Evolutionary conservation across 2,329 filamentous ascomycete genomes (phyloP), one percentile per base, ranked within the genome.

Genomic region (Pseudodiploospora longispora): DNA sequence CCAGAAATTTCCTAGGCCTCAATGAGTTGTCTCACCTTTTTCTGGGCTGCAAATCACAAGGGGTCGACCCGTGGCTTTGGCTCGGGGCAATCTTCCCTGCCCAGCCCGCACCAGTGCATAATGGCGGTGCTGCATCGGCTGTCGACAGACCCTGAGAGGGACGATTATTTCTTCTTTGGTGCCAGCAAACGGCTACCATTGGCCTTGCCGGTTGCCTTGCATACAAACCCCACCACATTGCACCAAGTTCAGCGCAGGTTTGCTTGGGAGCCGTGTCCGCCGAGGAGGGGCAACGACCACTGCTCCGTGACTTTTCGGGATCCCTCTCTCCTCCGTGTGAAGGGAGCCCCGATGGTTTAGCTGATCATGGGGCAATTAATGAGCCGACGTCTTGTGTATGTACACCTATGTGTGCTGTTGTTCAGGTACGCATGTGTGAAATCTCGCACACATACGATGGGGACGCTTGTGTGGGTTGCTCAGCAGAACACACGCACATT

Each of bases 161-260:
- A 33, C 41, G 32, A 43, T 48, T 45, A 55, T 58, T 58, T 53
- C 56, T 58, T 58, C 55, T 58, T 58, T 59, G 44, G 55, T 50
- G 46, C 38, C 12, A 36, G 28, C 19, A 28, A 38, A 30, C 47
- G 41, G 32, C 45, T 41, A 39, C 42, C 42, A 58, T 59, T 58
- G 56, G 56, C 27, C 35, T 42, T 27, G 4, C 29, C 9, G 1
- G 27, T 43, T 49, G 49, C 43, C 47, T 38, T 42, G 47, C 50
- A 52, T 45, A 32, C 33, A 38, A n/a, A 6, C 38, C 28, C 38
- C 38, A n/a, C 38, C 8, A 29, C 12, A 40, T 30, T 40, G 30
- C 43, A 42, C 29, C 34, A 43, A 34, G 8, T 12, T 30, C 27
- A 39, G 12, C 36, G 4, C 9, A 27, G 30, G n/a, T 31, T 19